phyloP scores from a whole-genome alignment of 2,329 filamentous ascomycete species.

The Xylariaceae sp. region DNA sequence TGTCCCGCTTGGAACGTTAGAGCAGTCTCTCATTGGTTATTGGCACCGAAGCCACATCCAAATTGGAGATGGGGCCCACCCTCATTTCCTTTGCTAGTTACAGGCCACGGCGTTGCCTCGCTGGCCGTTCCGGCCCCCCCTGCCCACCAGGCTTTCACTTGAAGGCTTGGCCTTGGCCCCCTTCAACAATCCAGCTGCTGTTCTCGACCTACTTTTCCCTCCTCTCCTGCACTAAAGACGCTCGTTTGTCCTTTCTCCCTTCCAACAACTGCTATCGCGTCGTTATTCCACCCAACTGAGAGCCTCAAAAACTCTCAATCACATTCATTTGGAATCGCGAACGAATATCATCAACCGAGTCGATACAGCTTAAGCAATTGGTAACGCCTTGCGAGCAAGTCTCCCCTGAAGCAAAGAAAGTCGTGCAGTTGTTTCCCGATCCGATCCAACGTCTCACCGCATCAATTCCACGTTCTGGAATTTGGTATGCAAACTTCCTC shows the following conservation, averaged over 20 bases:
- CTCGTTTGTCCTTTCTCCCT: constrained; percentile 19
- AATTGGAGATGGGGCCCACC: constrained; percentile 13
- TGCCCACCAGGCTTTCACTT: constrained; percentile 10
- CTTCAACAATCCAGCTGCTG: too few relatives aligned
- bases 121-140: constrained; percentile 5
- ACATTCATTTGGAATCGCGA: constrained; percentile 47
- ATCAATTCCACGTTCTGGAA: background rate
- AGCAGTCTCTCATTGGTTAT: constrained; percentile 16
- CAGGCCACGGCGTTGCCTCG: constrained; percentile 7
- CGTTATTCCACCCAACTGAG: constrained; percentile 47
- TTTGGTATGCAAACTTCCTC: constrained; percentile 7
- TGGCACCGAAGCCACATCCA: constrained; percentile 7
- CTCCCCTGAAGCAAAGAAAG: too few relatives aligned
- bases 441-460: background rate
- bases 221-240: constrained; percentile 11
- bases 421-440: too few relatives aligned
- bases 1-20: constrained; percentile 10
- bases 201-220: constrained; percentile 13
- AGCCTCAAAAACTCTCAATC: constrained; percentile 44
- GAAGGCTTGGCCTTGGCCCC: background rate
- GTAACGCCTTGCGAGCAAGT: too few relatives aligned
- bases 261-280: constrained; percentile 26
- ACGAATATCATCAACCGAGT: constrained; percentile 21
- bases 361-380: constrained; percentile 11
- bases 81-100: constrained; percentile 17